Base-by-base conservation (phyloP, 345 rosid genomes). In the Dovyalis caffra region DNA sequence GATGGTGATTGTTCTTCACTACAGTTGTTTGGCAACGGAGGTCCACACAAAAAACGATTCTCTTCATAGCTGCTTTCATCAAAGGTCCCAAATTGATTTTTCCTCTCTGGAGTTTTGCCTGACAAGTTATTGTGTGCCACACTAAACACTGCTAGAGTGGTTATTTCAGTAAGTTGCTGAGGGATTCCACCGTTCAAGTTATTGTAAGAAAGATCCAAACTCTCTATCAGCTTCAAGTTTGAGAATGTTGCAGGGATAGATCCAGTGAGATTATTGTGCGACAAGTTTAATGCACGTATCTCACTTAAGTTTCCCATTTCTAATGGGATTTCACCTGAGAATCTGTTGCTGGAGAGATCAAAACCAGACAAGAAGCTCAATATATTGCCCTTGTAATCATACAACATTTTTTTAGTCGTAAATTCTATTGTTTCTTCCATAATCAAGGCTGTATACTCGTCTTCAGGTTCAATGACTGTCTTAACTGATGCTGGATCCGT, bases 191-290 rank as follows among this genome's bases (percentile, higher is more conserved):
- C 83, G 0, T 4, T 15, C 63, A 85, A 81, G 32, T 64, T 35
- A 64, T 86, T 84, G 71, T 63, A 62, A 1, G 82, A 86, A 51
- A 78, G 69, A 62, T 81, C 87, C 53, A 85, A 63, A 18, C 85
- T 83, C 69, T 86, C 87, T 3, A 88, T 6, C 0, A 80, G n/a
- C 4, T n/a, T 18, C 2, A 85, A 18, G 21, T 71, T 38, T 29
- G 84, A 83, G 56, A 86, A 64, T 0, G 79, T 81, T 3, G 4
- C 0, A 8, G 89, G 89, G 49, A 86, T 73, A 1, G 58, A 0
- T 28, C 65, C 65, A 0, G 53, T 65, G 18, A 88, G 70, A 0
- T 56, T 61, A 8, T 85, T 88, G 47, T 75, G 72, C 21, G 89
- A 86, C 0, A 86, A 29, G 70, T 86, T 88, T 40, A 88, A 38